Base-by-base conservation (phyloP, 768 basidiomycete genomes). In the Gloeopeniophorella convolvens region DNA sequence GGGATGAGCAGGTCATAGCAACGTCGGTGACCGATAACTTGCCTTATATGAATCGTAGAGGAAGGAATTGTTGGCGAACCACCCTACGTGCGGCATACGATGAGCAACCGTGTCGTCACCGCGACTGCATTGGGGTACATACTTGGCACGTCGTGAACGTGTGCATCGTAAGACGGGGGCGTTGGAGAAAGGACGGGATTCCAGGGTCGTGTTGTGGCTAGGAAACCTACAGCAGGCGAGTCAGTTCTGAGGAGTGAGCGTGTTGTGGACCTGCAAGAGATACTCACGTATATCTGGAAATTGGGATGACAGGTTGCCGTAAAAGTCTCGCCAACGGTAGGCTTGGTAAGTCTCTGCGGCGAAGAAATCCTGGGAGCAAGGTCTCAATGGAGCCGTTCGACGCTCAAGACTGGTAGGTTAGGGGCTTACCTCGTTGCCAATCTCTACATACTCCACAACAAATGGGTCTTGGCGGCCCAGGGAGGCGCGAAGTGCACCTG, bases 131-230 rank as follows among this genome's bases (percentile, higher is more conserved):
- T 7, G 27, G 15, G 7, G n/a, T n/a, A 5, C 8, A 12, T 47
- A 77, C 77, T 67, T 12, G 79, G 78, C 0, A 75, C 79, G 53
- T 77, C 71, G 55, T 82, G 81, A n/a, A 79, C 71, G 49, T 83
- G 80, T 1, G 76, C 68, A 48, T 83, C 80, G 45, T 77, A 83
- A 35, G 75, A 67, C 20, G 59, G 67, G 1, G 80, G 79, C 30
- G 66, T 70, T 2, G 79, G 78, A 1, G 68, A 63, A 32, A 81
- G 62, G 12, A 70, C 59, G 4, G 79, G 79, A 47, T 68, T 59
- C 53, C 66, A 72, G 0, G 70, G 66, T 42, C 66, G 54, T 0
- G 73, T 65, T 0, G 80, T 82, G 1, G 80, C 80, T 40, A 83
- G 76, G 62, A 80, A 81, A 3, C 66, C 81, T 83, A 45, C 12